A percentile compares a stretch with the other conserved stretches of the same genome.
Conservation (phyloP, 2,329 filamentous ascomycete genomes). For the Arthroderma uncinatum region DNA sequence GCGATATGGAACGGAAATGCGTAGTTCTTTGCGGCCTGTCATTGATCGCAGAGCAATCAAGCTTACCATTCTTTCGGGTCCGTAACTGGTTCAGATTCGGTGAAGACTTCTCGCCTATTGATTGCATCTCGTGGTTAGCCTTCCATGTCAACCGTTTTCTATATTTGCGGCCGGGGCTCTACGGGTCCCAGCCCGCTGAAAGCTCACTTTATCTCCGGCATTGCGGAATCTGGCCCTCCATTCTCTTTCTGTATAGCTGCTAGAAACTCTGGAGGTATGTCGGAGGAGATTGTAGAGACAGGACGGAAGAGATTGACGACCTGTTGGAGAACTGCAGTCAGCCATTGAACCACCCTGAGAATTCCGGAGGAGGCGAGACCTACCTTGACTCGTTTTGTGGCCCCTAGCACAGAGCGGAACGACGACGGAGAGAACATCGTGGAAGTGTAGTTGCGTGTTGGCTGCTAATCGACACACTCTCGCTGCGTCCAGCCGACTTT, state of each 20-base stretch:
- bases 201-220: slow-evolving; percentile 1
- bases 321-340: not conserved
- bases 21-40: not conserved
- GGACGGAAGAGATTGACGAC: slow-evolving; percentile 3
- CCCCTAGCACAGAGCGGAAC: slow-evolving; percentile 11
- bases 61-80: slow-evolving; percentile 3
- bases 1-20: not conserved
- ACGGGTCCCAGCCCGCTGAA: not conserved
- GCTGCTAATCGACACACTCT: not conserved
- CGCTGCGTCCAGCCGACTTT: not conserved
- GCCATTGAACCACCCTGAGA: not conserved
- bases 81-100: not conserved
- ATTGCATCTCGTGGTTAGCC: not conserved
- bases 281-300: not conserved
- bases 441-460: not conserved
- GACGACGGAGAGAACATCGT: slow-evolving; percentile 14
- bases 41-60: not conserved
- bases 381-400: slow-evolving; percentile 13
- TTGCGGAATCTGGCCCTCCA: not conserved
- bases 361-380: not conserved
- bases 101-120: slow-evolving; percentile 1
- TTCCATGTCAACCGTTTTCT: not conserved
- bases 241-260: not conserved
- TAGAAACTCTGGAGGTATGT: not conserved
- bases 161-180: not conserved